Evolutionary conservation across 805 yeast genomes (phyloP).

Genomic region (Zygoascus ofunaensis): DNA sequence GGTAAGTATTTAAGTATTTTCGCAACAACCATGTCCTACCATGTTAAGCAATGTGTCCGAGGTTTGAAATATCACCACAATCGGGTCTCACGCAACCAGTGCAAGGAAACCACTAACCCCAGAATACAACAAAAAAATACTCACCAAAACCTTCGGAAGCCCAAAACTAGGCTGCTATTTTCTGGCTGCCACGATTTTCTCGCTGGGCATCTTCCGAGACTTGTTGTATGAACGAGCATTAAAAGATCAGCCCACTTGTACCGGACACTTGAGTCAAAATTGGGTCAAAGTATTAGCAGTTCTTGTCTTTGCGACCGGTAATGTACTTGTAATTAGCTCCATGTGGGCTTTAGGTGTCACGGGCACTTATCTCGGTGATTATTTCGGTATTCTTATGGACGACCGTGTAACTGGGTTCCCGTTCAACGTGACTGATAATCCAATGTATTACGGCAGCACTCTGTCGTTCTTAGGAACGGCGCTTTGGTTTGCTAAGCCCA

Average conservation of each 20-base stretch:
- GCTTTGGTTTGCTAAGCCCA: conserved; percentile 78
- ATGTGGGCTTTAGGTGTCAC: conserved; percentile 93
- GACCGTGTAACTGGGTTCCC: conserved; percentile 89
- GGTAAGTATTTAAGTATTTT: conserved; percentile 24
- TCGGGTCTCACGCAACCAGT: no score
- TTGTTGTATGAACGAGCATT: conserved; percentile 61
- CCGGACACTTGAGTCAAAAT: conserved; percentile 38
- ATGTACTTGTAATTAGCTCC: conserved; percentile 68
- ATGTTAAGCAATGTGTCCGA: neutral
- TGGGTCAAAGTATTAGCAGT: conserved; percentile 44
- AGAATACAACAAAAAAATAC: conserved; percentile 68
- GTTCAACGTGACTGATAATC: conserved; percentile 81
- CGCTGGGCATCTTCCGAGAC: conserved; percentile 78
- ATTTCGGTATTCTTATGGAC: conserved; percentile 91
- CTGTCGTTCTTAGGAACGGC: conserved; percentile 87
- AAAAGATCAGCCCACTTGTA: conserved; percentile 58
- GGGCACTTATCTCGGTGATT: conserved; percentile 95
- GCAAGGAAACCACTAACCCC: no score
- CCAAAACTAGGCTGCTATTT: conserved; percentile 72
- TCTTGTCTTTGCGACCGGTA: conserved; percentile 55
- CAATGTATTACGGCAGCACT: conserved; percentile 94
- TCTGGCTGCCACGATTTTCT: conserved; percentile 74
- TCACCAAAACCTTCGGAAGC: conserved; percentile 64
- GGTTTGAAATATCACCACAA: neutral
- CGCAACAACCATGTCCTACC: neutral